Evolutionary conservation across 225 moss, liverwort and hornwort species (phyloP).

Genomic region (Anthoceros angustus): DNA sequence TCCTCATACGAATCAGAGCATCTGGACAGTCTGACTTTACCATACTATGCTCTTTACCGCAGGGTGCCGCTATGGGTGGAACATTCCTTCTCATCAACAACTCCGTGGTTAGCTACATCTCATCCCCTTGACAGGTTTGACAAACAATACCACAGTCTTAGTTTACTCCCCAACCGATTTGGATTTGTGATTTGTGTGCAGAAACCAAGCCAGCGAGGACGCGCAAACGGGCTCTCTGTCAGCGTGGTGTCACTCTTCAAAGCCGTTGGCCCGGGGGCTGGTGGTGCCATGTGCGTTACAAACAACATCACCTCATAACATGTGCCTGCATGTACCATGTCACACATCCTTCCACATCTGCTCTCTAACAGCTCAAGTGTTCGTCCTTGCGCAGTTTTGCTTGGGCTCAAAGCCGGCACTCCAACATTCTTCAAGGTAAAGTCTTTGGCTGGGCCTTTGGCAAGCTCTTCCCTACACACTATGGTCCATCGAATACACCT

Average conservation of each 20-base stretch:
- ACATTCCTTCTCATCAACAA: constrained; percentile 11
- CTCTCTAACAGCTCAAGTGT: not conserved
- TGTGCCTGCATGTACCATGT: not conserved
- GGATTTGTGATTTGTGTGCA: constrained; percentile 11
- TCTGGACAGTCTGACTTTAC: not conserved
- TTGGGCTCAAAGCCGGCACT: constrained; percentile 47
- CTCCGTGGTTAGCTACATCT: constrained; percentile 6
- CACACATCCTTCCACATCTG: not conserved
- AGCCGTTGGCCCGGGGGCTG: constrained; percentile 59
- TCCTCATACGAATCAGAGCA: not conserved
- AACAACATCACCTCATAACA: not conserved
- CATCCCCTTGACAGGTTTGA: not conserved
- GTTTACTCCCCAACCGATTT: too few relatives aligned
- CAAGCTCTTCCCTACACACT: not conserved
- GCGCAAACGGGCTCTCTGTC: constrained; percentile 67
- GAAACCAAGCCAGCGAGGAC: constrained; percentile 44
- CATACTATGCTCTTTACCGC: not conserved
- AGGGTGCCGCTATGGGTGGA: constrained; percentile 7
- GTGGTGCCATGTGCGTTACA: constrained; percentile 56
- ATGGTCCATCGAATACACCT: constrained; percentile 7
- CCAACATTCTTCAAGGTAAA: constrained; percentile 59
- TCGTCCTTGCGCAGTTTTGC: constrained; percentile 42
- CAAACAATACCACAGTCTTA: too few relatives aligned
- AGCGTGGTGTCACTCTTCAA: constrained; percentile 69
- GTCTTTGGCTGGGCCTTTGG: constrained; percentile 8